Conservation (phyloP, 31 red algal genomes). For the Endocladia muricata region DNA sequence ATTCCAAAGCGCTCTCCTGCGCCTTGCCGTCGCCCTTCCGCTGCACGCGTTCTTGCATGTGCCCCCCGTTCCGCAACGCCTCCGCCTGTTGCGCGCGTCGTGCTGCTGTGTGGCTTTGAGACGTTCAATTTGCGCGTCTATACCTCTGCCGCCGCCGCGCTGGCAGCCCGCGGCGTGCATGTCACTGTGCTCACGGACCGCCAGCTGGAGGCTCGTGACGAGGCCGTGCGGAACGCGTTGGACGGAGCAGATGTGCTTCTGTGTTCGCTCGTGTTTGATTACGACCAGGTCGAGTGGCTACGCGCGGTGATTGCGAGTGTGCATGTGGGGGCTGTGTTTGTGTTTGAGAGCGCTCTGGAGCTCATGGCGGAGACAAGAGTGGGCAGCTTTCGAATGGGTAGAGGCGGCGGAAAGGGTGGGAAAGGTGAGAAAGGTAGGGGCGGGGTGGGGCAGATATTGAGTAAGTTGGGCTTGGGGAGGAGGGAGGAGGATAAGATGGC, state of each 20-base stretch:
- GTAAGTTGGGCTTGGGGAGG: constrained; percentile 40
- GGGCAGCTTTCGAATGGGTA: constrained; percentile 43
- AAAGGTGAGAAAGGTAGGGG: neutral
- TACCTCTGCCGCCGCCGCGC: constrained; percentile 3
- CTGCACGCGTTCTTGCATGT: neutral
- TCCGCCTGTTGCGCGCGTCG: constrained; percentile 16
- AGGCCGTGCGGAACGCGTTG: constrained; percentile 6
- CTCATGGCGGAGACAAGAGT: constrained; percentile 57
- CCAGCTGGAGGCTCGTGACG: constrained; percentile 15
- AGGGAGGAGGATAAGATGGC: constrained; percentile 76
- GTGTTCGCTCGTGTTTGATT: constrained; percentile 65
- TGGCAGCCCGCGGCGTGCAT: neutral
- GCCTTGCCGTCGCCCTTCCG: neutral
- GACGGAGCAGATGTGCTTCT: constrained; percentile 41
- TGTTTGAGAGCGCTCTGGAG: constrained; percentile 70
- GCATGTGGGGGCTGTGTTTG: constrained; percentile 21
- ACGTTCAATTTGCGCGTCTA: constrained; percentile 58
- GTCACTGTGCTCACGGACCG: constrained; percentile 56
- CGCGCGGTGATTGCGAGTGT: neutral
- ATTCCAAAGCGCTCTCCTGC: neutral
- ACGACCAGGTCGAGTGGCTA: constrained; percentile 75
- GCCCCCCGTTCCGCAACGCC: neutral
- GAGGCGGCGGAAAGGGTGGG: neutral
- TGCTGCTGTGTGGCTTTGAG: constrained; percentile 67
- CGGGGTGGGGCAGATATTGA: constrained; percentile 10